These are phyloP conservation scores for Fraxinus anomala DNA, from an alignment of 257 asterid species.

Conservation along the genomic window DNA sequence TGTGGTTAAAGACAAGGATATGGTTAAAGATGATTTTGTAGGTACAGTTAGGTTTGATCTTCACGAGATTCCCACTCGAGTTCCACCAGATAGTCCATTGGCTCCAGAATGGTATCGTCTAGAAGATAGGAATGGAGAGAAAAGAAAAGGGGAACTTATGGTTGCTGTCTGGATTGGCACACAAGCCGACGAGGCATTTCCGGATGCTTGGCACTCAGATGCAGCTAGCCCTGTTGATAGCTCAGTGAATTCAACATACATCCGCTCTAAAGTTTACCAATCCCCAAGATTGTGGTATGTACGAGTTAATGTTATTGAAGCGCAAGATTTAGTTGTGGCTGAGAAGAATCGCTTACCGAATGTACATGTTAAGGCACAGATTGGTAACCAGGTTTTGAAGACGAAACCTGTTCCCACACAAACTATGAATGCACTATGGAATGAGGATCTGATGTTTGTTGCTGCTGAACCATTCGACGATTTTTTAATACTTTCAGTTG, in stretches of 20 bases:
- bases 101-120: slow-evolving; percentile 94
- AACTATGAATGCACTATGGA: slow-evolving; percentile 61
- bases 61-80: slow-evolving; percentile 71
- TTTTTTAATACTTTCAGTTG: slow-evolving; percentile 64
- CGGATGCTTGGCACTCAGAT: slow-evolving; percentile 95
- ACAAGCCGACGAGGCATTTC: slow-evolving; percentile 92
- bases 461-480: slow-evolving; percentile 96
- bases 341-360: slow-evolving; percentile 63
- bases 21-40: slow-evolving; percentile 74
- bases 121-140: slow-evolving; percentile 69
- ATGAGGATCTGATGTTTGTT: slow-evolving; percentile 88
- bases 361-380: slow-evolving; percentile 64
- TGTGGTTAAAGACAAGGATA: slow-evolving; percentile 70
- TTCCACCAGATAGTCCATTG: slow-evolving; percentile 95
- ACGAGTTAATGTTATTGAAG: slow-evolving; percentile 78
- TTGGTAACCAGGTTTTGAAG: slow-evolving; percentile 72
- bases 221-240: slow-evolving; percentile 51
- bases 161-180: slow-evolving; percentile 95
- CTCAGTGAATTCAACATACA: slow-evolving; percentile 47
- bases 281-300: slow-evolving; percentile 89
- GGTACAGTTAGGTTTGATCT: slow-evolving; percentile 70
- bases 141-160: slow-evolving; percentile 75
- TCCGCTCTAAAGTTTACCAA: slow-evolving; percentile 85
- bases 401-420: slow-evolving; percentile 62
- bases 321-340: slow-evolving; percentile 64